Evolutionary conservation across 768 basidiomycete genomes (phyloP).

Genomic region (Dentipellis fragilis): DNA sequence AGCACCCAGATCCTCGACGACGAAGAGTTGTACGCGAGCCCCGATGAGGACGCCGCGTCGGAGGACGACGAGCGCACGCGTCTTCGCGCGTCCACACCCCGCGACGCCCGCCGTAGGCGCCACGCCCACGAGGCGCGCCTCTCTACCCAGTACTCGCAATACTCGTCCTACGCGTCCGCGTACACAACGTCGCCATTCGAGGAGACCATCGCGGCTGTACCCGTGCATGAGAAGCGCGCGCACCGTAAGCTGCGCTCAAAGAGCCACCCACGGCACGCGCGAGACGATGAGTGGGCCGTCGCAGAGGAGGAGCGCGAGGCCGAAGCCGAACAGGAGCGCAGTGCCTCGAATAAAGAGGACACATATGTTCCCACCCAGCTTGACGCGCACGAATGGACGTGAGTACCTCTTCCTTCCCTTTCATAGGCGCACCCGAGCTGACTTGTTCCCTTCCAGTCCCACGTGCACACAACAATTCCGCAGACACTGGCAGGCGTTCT

Average conservation of each 20-base stretch:
- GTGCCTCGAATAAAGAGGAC: conserved; percentile 4
- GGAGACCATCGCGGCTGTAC: not conserved
- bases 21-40: conserved; percentile 4
- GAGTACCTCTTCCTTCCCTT: conserved; percentile 2
- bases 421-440: not conserved
- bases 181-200: not conserved
- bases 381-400: conserved; percentile 12
- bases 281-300: conserved; percentile 3
- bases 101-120: conserved; percentile 8
- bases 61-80: not conserved
- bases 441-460: conserved; percentile 28
- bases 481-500: conserved; percentile 53
- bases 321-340: not conserved
- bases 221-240: not conserved
- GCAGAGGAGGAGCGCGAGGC: not conserved
- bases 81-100: conserved; percentile 7
- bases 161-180: not conserved
- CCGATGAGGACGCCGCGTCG: conserved; percentile 2
- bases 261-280: not conserved
- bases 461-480: conserved; percentile 45
- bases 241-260: conserved; percentile 8
- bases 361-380: conserved; percentile 2
- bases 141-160: conserved; percentile 6
- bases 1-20: conserved; percentile 18
- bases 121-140: conserved; percentile 4